These are phyloP conservation scores for Monilinia aucupariae DNA, from an alignment of 2,329 filamentous ascomycete genomes.

Conservation along the genomic window DNA sequence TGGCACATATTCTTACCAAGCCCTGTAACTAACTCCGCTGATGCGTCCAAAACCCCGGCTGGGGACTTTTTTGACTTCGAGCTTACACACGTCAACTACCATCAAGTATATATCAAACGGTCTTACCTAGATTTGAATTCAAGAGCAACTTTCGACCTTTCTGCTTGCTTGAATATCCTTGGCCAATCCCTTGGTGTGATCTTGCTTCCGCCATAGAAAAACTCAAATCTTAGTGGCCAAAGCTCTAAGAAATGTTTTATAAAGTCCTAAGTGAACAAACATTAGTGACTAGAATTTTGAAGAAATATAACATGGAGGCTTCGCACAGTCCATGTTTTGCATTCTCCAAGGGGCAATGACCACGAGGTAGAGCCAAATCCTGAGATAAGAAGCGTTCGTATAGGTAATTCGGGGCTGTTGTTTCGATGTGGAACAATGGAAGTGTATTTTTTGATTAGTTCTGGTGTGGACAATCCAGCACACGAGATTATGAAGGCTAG, in stretches of 20 bases:
- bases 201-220: not conserved
- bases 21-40: not conserved
- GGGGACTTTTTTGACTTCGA: not conserved
- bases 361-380: not conserved
- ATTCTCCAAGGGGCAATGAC: conserved; percentile 6
- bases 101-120: not conserved
- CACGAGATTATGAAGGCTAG: conserved; percentile 4
- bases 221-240: conserved; percentile 1
- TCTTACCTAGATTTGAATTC: not conserved
- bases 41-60: not conserved
- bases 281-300: not conserved
- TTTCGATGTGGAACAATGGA: not conserved
- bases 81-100: not conserved
- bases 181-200: conserved; percentile 1
- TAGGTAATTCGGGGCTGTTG: not conserved
- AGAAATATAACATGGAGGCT: not conserved
- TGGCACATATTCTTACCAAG: not conserved
- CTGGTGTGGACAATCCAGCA: not conserved
- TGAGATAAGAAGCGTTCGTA: conserved; percentile 1
- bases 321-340: conserved; percentile 7
- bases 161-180: not conserved
- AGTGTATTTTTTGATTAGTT: not conserved
- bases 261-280: not conserved
- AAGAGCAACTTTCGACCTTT: not conserved
- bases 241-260: conserved; percentile 8